A percentile compares a stretch with the other conserved stretches of the same genome.
These are phyloP conservation scores for Saccharomycopsis schoenii DNA, from an alignment of 805 yeast species.

Conservation along the genomic window DNA sequence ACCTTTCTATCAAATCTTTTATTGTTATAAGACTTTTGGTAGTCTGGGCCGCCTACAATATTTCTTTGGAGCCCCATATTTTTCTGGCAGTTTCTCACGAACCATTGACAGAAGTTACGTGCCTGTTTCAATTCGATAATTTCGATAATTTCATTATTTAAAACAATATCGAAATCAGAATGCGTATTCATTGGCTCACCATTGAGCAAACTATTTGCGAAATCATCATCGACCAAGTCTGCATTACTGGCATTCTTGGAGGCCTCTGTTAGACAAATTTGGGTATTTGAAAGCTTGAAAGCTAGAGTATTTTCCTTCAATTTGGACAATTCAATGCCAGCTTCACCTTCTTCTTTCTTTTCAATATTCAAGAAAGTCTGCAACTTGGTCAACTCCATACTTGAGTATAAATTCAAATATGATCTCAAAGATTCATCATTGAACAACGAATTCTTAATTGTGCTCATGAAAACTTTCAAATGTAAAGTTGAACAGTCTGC, in stretches of 20 bases:
- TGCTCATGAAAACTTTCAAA: conserved; percentile 33
- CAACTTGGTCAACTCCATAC: conserved; percentile 35
- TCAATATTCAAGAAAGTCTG: conserved; percentile 31
- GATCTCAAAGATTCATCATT: conserved; percentile 32
- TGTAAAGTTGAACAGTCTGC: conserved; percentile 35
- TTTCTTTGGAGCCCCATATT: conserved; percentile 31
- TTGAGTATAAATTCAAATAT: conserved; percentile 37
- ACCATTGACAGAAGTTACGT: conserved; percentile 41
- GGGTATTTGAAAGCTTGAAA: conserved; percentile 37
- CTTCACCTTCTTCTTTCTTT: conserved; percentile 21
- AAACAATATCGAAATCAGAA: conserved; percentile 33
- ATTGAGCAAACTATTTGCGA: conserved; percentile 23
- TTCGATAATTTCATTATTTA: conserved; percentile 32
- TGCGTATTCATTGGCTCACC: conserved; percentile 34
- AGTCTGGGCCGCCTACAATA: background rate
- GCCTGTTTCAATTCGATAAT: conserved; percentile 36
- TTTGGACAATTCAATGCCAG: conserved; percentile 26
- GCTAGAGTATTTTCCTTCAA: conserved; percentile 31
- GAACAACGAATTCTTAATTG: conserved; percentile 29
- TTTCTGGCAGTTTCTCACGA: conserved; percentile 36
- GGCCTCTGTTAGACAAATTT: conserved; percentile 31
- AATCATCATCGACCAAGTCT: background rate
- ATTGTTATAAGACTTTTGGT: background rate
- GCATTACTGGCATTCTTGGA: conserved; percentile 22
- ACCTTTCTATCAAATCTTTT: background rate